Evolutionary conservation across 192 early-diverging fungal species (phyloP).

Genomic region (Gamsiella multidivaricata): DNA sequence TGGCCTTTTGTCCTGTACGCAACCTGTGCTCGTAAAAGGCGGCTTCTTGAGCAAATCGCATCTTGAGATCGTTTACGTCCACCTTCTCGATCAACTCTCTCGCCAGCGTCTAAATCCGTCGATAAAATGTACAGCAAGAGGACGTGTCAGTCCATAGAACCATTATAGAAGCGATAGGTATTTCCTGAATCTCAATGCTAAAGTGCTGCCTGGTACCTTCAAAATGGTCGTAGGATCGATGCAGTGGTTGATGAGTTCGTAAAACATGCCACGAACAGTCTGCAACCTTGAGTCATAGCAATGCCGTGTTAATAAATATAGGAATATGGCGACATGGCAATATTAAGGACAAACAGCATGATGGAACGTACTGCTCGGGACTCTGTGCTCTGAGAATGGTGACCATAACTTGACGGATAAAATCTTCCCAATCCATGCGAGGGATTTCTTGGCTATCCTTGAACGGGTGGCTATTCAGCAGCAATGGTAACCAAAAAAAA

Average conservation of each 20-base stretch:
- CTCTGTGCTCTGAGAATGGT: slow-evolving; percentile 81
- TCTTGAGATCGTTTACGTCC: slow-evolving; percentile 71
- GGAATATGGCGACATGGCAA: neutral
- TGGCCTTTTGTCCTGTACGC: slow-evolving; percentile 86
- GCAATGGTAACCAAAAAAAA: neutral
- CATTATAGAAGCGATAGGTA: no score
- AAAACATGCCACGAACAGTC: slow-evolving; percentile 78
- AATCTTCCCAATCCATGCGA: slow-evolving; percentile 90
- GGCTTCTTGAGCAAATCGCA: slow-evolving; percentile 74
- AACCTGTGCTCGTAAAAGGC: slow-evolving; percentile 94
- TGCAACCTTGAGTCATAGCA: slow-evolving; percentile 68
- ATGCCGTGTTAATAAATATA: no score
- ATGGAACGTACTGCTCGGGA: slow-evolving; percentile 65
- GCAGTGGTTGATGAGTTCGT: slow-evolving; percentile 91
- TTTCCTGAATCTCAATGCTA: neutral
- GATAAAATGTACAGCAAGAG: no score
- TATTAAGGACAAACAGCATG: neutral
- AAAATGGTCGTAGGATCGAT: slow-evolving; percentile 86
- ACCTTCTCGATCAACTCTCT: slow-evolving; percentile 78
- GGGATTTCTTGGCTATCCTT: slow-evolving; percentile 66
- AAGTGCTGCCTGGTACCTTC: slow-evolving; percentile 61
- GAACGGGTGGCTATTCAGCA: slow-evolving; percentile 46
- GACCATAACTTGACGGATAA: slow-evolving; percentile 74
- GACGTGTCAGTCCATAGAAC: no score
- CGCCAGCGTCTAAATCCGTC: slow-evolving; percentile 71